Evolutionary conservation across 1,284 basidiomycete species (phyloP).

Genomic region (Omphalotus olearius): DNA sequence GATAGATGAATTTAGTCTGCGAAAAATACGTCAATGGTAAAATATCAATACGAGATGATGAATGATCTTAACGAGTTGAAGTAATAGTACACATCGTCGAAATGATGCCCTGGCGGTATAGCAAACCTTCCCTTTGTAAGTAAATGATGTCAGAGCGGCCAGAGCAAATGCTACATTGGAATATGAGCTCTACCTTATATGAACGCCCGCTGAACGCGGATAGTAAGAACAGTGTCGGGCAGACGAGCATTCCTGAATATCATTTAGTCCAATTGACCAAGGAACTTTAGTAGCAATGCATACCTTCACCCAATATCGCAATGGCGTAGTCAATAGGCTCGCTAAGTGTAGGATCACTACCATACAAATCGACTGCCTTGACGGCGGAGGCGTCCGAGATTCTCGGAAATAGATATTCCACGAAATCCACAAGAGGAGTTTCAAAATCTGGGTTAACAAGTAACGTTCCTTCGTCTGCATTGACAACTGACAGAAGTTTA

Average conservation of each 20-base stretch:
- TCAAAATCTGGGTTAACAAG: neutral
- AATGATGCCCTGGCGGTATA: constrained; percentile 32
- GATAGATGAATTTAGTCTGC: neutral
- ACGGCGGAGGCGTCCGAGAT: neutral
- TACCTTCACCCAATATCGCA: constrained; percentile 23
- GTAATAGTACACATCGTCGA: constrained; percentile 29
- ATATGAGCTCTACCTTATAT: constrained; percentile 27
- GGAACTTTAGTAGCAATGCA: neutral
- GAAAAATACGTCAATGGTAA: neutral
- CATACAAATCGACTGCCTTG: constrained; percentile 8
- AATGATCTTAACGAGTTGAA: constrained; percentile 22
- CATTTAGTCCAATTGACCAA: neutral
- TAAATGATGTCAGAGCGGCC: neutral
- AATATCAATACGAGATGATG: neutral
- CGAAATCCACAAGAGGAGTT: neutral
- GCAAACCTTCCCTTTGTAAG: constrained; percentile 30
- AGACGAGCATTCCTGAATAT: constrained; percentile 30
- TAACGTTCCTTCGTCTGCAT: constrained; percentile 14
- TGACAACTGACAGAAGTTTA: constrained; percentile 14
- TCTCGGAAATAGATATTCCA: neutral
- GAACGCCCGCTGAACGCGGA: constrained; percentile 22
- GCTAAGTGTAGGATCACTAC: neutral
- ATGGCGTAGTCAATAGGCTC: constrained; percentile 6
- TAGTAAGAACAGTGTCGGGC: constrained; percentile 31
- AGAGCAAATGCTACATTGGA: neutral